Evolutionary conservation across 192 early-diverging fungal genomes (phyloP), one percentile per base, ranked within the genome.

Genomic region (Entophlyctis luteolus): DNA sequence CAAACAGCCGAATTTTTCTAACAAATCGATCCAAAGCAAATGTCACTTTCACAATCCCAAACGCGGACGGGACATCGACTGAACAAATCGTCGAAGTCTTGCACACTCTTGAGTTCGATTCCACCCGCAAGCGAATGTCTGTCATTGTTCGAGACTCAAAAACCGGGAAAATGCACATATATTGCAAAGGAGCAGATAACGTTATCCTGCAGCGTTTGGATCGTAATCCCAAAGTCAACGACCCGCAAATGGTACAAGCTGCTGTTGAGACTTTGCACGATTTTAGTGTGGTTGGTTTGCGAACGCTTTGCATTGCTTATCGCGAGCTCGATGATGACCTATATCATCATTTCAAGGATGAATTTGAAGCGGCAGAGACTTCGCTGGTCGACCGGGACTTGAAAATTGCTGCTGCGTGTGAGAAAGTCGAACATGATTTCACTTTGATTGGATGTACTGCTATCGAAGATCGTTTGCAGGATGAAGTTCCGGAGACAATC

Each of bases 161-260:
- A 1, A 72, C 58, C 10, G 70, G 71, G 12, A 23, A 50, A n/a
- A 92, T 94, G 50, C 81, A 86, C 10, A 72, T 96, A 48, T 85
- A 91, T 70, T 90, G 88, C 74, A 95, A 96, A 80, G 94, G 94
- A 28, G 93, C 93, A 1, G 93, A 96, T 72, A 92, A 92, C 4
- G 87, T 92, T 23, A 83, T 96, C 54, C 75, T 91, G 55, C 89
- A 53, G 22, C 86, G 93, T 28, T 74, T 96, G 36, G 77, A 27
- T 38, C 1, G 22, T 6, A 55, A 68, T 36, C 39, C n/a, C 45
- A n/a, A 37, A n/a, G 8, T 55, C 50, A 67, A 75, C 65, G 46
- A 55, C 16, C 65, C 57, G 12, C 55, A 47, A 8, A 35, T 52
- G 3, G 18, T 78, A 20, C 60, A 66, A 32, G 46, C 42, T 20